Percentiles rank a stretch among this genome's conserved stretches.
Evolutionary conservation across 192 early-diverging fungal genomes (phyloP).

Genomic region (Piromyces finnis): DNA sequence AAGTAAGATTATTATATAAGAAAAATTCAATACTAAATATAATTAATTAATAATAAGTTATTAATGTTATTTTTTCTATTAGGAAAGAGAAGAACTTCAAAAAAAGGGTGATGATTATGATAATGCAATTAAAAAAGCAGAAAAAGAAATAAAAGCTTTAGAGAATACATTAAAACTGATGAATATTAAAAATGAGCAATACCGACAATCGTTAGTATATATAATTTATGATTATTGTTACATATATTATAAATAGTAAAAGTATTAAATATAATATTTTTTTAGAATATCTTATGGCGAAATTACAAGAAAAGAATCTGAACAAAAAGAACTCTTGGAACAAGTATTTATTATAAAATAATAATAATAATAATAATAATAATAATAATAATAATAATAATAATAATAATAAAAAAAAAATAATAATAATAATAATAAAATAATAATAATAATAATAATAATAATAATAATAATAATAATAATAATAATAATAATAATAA

Average conservation of each 20-base stretch:
- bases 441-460: too few relatives aligned
- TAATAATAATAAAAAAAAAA: too few relatives aligned
- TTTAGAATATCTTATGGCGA: constrained; percentile 4
- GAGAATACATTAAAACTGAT: constrained; percentile 42
- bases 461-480: too few relatives aligned
- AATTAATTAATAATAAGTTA: too few relatives aligned
- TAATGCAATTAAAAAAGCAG: constrained; percentile 31
- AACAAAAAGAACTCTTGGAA: constrained; percentile 37
- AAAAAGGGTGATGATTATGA: constrained; percentile 39
- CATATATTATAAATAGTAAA: background rate
- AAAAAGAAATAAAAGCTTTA: constrained; percentile 42
- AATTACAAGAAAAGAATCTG: constrained; percentile 34
- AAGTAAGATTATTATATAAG: constrained; percentile 1
- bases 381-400: background rate
- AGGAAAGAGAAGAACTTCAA: constrained; percentile 30
- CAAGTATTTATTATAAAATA: constrained; percentile 10
- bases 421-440: background rate
- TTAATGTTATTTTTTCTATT: background rate
- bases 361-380: background rate
- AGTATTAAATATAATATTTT: background rate
- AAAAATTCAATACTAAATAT: too few relatives aligned
- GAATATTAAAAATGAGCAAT: constrained; percentile 37
- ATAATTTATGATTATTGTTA: background rate
- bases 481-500: background rate
- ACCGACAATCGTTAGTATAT: constrained; percentile 23